Evolutionary conservation across 2,329 filamentous ascomycete species (phyloP).

Genomic region (Immersiporthe knoxdaviesiana): DNA sequence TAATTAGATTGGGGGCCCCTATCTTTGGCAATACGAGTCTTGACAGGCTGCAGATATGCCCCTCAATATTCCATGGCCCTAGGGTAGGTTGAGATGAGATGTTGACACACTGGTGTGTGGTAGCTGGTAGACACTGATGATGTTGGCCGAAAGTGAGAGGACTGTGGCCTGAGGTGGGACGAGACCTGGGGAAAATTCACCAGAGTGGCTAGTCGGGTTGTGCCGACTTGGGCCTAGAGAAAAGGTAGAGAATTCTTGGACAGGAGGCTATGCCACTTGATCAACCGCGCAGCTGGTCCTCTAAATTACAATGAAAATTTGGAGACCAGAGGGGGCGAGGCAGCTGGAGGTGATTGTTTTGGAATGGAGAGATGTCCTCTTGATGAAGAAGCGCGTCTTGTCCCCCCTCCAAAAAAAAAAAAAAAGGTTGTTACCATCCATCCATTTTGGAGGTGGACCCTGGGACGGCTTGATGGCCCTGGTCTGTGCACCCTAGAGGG

Average conservation of each 20-base stretch:
- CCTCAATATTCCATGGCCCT: constrained; percentile 5
- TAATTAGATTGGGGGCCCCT: constrained; percentile 22
- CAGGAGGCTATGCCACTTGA: neutral
- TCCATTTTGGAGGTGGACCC: neutral
- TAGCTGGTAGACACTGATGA: neutral
- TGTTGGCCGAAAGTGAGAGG: constrained; percentile 2
- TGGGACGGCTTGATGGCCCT: constrained; percentile 14
- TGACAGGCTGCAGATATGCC: constrained; percentile 9
- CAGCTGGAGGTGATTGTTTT: neutral
- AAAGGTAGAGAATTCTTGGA: neutral
- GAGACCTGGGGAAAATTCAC: constrained; percentile 4
- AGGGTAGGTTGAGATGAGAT: constrained; percentile 6
- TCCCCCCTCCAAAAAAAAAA: no score
- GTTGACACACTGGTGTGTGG: neutral
- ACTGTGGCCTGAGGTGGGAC: constrained; percentile 25
- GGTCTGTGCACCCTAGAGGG: constrained; percentile 14
- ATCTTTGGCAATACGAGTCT: constrained; percentile 22
- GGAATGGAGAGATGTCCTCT: neutral
- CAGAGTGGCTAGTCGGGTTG: constrained; percentile 2
- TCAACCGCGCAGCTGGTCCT: neutral
- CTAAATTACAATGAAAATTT: no score
- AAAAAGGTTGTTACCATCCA: neutral
- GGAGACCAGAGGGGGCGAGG: neutral
- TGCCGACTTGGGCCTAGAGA: neutral
- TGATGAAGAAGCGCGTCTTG: neutral